These are phyloP conservation scores for Colletotrichum gigasporum DNA, from an alignment of 2,329 filamentous ascomycete species.

Conservation along the genomic window DNA sequence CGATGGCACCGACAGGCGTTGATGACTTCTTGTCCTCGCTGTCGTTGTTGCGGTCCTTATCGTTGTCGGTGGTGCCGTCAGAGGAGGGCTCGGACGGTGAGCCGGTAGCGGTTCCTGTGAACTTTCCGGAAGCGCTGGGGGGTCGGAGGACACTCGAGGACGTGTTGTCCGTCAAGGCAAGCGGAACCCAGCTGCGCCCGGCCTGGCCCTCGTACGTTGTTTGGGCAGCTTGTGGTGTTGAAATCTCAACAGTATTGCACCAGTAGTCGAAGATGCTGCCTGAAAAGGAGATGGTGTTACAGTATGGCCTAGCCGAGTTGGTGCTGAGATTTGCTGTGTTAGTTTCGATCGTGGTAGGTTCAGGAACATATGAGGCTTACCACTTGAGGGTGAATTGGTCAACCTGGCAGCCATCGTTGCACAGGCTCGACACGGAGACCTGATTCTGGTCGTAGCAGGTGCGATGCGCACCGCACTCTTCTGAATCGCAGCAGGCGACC, in stretches of 20 bases:
- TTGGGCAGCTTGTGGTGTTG: slow-evolving; percentile 44
- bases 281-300: slow-evolving; percentile 55
- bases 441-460: slow-evolving; percentile 50
- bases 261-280: slow-evolving; percentile 54
- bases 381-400: slow-evolving; percentile 57
- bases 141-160: neutral
- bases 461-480: slow-evolving; percentile 45
- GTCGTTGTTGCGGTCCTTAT: slow-evolving; percentile 16
- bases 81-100: neutral
- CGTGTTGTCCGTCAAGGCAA: slow-evolving; percentile 22
- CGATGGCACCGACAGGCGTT: slow-evolving; percentile 46
- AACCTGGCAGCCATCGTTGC: slow-evolving; percentile 49
- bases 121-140: neutral
- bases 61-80: slow-evolving; percentile 15
- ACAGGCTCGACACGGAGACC: slow-evolving; percentile 46
- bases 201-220: slow-evolving; percentile 53
- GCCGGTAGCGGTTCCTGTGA: neutral
- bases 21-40: slow-evolving; percentile 13
- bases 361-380: slow-evolving; percentile 41
- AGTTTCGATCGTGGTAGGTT: slow-evolving; percentile 5
- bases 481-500: slow-evolving; percentile 52
- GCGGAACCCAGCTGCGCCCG: slow-evolving; percentile 39
- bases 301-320: slow-evolving; percentile 45
- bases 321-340: slow-evolving; percentile 44
- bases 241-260: slow-evolving; percentile 47